Base-by-base conservation (phyloP, 2,329 filamentous ascomycete genomes). In the Diaporthe australafricana region DNA sequence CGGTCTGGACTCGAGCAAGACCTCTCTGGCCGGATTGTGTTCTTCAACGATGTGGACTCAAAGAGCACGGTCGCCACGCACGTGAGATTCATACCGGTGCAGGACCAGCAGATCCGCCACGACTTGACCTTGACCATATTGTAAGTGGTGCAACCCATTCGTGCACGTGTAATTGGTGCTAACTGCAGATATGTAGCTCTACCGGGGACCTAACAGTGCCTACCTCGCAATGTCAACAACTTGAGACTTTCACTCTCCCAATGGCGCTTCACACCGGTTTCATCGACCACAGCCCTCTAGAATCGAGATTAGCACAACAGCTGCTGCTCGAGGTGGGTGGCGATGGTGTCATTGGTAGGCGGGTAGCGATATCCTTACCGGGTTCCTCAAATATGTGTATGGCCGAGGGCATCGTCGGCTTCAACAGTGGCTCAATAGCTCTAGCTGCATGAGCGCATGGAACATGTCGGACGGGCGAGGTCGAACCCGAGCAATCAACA, bases 331-430 rank as follows among this genome's bases (percentile, higher is more conserved):
- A 68, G 17, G 73, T 73, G 11, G 71, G 68, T 25, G 68, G 62
- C 8, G 16, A 62, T 35, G 73, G 73, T 2, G 67, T 74, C 22
- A 74, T 74, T 16, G 73, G 71, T n/a, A 65, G 71, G n/a, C 71
- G 73, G 8, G 48, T 74, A 60, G 47, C 71, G 27, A 62, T 73
- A 20, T 62, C 55, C n/a, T 66, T 53, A 20, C 8, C 30, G 16
- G 52, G 27, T 16, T 27, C 52, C 16, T 25, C 57, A 9, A 25
- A 27, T 27, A 42, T 20, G 9, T 45, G 50, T 40, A 11, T 69
- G 35, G 73, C 71, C 20, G 73, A 74, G 40, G 73, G 73, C 4
- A 69, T 74, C 12, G 71, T 74, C 25, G 71, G 73, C 17, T 74
- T 73, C 71, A 74, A 74, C 45, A 70, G 60, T 25, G 47, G 45